Percentiles rank a stretch among this genome's conserved stretches.
Evolutionary conservation across 2,329 filamentous ascomycete species (phyloP).

Genomic region (Byssothecium circinans): DNA sequence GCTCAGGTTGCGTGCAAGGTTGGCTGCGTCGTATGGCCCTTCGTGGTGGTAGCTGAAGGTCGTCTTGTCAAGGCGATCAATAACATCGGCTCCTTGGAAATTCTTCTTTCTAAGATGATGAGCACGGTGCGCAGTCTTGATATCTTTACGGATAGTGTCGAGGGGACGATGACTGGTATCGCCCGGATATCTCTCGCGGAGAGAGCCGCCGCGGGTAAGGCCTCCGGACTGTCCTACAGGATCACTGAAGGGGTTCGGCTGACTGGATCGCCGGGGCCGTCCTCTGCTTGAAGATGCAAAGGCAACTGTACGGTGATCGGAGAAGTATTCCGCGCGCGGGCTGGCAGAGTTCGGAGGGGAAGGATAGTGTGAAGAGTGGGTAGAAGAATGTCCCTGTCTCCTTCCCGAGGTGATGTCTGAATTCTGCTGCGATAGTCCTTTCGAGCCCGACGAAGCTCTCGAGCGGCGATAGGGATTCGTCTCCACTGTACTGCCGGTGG

Average conservation of each 20-base stretch:
- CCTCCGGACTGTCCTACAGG: conserved; percentile 23
- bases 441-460: conserved; percentile 33
- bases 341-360: conserved; percentile 60
- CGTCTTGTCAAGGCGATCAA: conserved; percentile 76
- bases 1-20: conserved; percentile 71
- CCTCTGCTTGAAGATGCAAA: conserved; percentile 33
- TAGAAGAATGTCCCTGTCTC: conserved; percentile 50
- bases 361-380: conserved; percentile 53
- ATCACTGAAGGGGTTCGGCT: conserved; percentile 30
- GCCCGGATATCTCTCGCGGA: conserved; percentile 63
- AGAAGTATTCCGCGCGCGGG: conserved; percentile 49
- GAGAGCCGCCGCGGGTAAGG: conserved; percentile 52
- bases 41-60: conserved; percentile 79
- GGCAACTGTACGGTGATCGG: conserved; percentile 35
- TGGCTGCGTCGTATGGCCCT: conserved; percentile 84
- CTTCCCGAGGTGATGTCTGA: conserved; percentile 24
- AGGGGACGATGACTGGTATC: conserved; percentile 68
- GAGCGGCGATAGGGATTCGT: conserved; percentile 50
- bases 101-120: conserved; percentile 67
- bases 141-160: conserved; percentile 65
- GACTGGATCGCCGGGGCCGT: conserved; percentile 39
- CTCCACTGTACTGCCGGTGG: conserved; percentile 43
- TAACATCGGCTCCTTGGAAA: conserved; percentile 70
- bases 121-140: conserved; percentile 65
- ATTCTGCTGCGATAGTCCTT: conserved; percentile 20